Evolutionary conservation across 129 eudicot species (phyloP), one percentile per base, ranked within the genome.

Genomic region (Centrapalus pauciflorus): DNA sequence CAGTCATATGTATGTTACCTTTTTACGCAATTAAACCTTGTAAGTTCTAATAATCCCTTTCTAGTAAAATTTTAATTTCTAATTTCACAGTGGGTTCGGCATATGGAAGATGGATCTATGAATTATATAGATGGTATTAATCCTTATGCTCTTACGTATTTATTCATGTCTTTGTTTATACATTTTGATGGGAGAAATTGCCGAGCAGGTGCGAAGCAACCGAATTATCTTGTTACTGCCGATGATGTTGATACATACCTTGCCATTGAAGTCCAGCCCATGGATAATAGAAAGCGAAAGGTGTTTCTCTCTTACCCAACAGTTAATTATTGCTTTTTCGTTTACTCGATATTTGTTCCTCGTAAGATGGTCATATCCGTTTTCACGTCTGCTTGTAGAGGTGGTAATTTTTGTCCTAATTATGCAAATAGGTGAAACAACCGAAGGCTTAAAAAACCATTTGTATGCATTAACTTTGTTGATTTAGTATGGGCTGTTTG

Each of bases 261-360:
- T 70, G 96, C 96, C 72, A 84, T 93, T 64, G 98, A 88, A 86
- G 96, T 93, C 79, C 98, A 88, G 80, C 98, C 98, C 51, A 79
- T 93, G 82, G 96, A 93, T 73, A 83, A 88, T 61, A 78, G 92
- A 72, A 93, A 93, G 55, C 82, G 92, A 41, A 88, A 85, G 98
- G 98, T 92, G 46, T 45, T 64, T 30, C 28, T 19, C 35, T 9
- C 10, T 17, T 35, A 25, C 16, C 63, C 16, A 26, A 61, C 32
- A 71, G 20, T 30, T 71, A 38, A 61, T 48, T 26, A 61, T 33
- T 71, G 60, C 7, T 30, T 61, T n/a, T 72, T 61, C 23, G 16
- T 61, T 29, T 61, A 25, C 19, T 61, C 37, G 28, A 10, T 60
- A 13, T 45, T 27, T 43, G 34, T 43, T 33, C 41, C 6, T 11